Base-by-base conservation (phyloP, 768 basidiomycete species). In the Epithele typhae region DNA sequence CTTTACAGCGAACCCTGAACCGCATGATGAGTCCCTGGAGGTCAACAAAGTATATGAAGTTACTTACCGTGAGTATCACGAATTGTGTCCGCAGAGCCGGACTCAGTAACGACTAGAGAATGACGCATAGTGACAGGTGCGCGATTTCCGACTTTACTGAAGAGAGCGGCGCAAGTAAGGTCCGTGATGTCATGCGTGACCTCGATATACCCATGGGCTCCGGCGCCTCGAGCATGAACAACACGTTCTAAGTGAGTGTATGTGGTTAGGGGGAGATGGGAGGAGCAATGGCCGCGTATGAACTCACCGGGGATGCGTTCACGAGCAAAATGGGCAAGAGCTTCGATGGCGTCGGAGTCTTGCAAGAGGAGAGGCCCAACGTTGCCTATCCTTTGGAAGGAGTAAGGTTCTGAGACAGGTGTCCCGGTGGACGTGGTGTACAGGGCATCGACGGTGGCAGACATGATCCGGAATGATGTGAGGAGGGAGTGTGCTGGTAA, bases 381-480 rank as follows among this genome's bases (percentile, higher is more conserved):
- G 27, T 65, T 49, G 35, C 92, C 89, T 23, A 86, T 73, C 36
- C 88, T 79, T 67, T 92, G 85, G 57, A 81, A 77, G 25, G 80
- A 79, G 62, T 92, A 92, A 0, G 90, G 91, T 63, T 87, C 75
- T 41, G 68, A 67, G 42, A 82, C 82, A 40, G 89, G 81, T 7
- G 81, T 83, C 57, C 92, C 92, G 58, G 79, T 90, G 42, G 88
- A 91, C 43, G 89, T 88, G 58, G 90, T 93, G 77, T 92, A 94
- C 46, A 75, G 57, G 17, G 81, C 78, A 51, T 71, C 70, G 67
- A n/a, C n/a, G n/a, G n/a, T n/a, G n/a, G n/a, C n/a, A n/a, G n/a
- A n/a, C n/a, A n/a, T n/a, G n/a, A n/a, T n/a, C n/a, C n/a, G n/a
- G n/a, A n/a, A n/a, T n/a, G n/a, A n/a, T n/a, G n/a, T n/a, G n/a